Conservation (phyloP, 306 rosid species). For the Cucurbita moschata region DNA sequence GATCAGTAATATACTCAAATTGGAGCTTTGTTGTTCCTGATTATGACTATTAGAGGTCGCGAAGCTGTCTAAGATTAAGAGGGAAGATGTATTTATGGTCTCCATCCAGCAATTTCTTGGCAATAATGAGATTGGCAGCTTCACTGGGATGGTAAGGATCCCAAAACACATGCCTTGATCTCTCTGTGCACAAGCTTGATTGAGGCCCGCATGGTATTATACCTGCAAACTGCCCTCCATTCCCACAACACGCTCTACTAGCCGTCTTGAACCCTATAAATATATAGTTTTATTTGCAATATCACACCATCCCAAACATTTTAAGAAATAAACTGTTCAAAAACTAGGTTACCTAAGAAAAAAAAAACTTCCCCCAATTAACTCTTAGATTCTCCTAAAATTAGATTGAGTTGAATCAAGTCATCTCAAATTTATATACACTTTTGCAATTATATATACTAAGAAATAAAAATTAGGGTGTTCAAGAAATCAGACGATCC, state of each 20-base stretch:
- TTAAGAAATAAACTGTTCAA: no score
- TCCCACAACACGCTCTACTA: conserved; percentile 77
- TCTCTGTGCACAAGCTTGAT: conserved; percentile 57
- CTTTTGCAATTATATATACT: no score
- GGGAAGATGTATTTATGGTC: conserved; percentile 55
- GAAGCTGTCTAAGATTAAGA: conserved; percentile 66
- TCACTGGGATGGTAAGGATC: conserved; percentile 96
- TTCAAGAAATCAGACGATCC: no score
- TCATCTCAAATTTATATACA: no score
- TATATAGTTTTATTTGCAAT: background rate
- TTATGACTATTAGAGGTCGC: conserved; percentile 21
- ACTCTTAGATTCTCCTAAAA: no score
- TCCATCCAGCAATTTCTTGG: conserved; percentile 70
- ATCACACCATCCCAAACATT: no score
- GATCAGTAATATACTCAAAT: background rate
- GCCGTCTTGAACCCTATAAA: conserved; percentile 55
- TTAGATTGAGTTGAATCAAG: no score
- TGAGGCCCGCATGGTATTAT: conserved; percentile 88
- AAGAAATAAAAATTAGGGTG: no score
- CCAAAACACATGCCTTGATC: conserved; percentile 75
- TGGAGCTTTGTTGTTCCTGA: background rate
- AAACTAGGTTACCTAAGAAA: no score
- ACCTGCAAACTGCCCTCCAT: conserved; percentile 89
- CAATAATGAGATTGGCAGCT: conserved; percentile 64
- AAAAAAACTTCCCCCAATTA: no score